phyloP scores from a whole-genome alignment of 306 rosid species.

The Citrullus mucosospermus region DNA sequence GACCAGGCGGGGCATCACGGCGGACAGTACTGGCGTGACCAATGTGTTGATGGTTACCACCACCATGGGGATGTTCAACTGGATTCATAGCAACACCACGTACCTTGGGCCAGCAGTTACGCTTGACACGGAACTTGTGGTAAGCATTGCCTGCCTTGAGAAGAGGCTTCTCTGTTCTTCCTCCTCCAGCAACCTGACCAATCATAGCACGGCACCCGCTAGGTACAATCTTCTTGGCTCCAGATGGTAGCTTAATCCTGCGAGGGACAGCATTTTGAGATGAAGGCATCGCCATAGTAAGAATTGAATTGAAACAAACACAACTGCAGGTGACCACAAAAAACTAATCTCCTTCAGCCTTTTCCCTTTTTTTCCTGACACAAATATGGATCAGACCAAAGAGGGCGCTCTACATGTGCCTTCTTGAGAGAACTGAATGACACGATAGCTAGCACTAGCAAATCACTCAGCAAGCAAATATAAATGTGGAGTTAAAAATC shows the following conservation, averaged over 20 bases:
- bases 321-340: not conserved
- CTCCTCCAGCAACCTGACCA: constrained; percentile 16
- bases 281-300: not conserved
- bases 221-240: constrained; percentile 7
- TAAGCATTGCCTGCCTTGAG: constrained; percentile 17
- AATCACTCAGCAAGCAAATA: not conserved
- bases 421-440: not conserved
- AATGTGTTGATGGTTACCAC: constrained; percentile 16
- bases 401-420: not conserved
- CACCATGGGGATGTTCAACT: constrained; percentile 16
- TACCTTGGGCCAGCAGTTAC: constrained; percentile 15
- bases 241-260: constrained; percentile 14
- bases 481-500: not conserved
- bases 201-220: constrained; percentile 13
- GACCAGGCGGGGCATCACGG: constrained; percentile 16
- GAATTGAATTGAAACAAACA: not conserved
- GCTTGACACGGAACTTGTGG: constrained; percentile 10
- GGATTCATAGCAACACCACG: constrained; percentile 18
- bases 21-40: constrained; percentile 16
- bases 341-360: not conserved
- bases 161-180: constrained; percentile 14
- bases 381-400: not conserved
- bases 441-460: not conserved
- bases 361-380: not conserved
- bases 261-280: not conserved